phyloP scores from a whole-genome alignment of 176 grass and related monocot species.

The Cocos nucifera region DNA sequence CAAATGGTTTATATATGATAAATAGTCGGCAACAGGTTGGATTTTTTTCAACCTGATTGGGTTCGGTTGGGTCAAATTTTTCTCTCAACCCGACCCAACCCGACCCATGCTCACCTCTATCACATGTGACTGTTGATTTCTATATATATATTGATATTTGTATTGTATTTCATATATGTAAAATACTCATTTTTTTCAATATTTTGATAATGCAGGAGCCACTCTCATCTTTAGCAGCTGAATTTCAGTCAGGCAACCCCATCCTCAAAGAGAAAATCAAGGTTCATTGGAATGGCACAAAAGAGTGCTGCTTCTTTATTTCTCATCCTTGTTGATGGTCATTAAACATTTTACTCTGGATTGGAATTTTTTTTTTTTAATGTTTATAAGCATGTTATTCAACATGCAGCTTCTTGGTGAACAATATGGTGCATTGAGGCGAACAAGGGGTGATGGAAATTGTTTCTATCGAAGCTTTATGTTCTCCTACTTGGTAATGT shows the following conservation, averaged over 20 bases:
- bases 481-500: constrained; percentile 91
- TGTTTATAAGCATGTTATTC: constrained; percentile 28
- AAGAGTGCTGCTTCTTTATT: not conserved
- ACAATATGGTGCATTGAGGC: constrained; percentile 86
- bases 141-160: no score
- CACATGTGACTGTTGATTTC: no score
- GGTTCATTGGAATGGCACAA: constrained; percentile 26
- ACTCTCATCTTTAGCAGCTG: constrained; percentile 72
- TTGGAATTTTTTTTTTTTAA: constrained; percentile 9
- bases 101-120: no score
- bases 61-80: no score
- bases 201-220: constrained; percentile 58
- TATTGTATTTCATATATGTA: no score
- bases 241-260: constrained; percentile 75
- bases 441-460: constrained; percentile 93
- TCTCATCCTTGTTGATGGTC: not conserved
- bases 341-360: not conserved
- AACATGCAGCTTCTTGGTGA: constrained; percentile 68
- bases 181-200: no score
- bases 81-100: no score
- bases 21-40: no score
- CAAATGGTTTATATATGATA: no score
- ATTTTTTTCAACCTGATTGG: no score
- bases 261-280: constrained; percentile 95
- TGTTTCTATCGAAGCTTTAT: constrained; percentile 99